phyloP scores from a whole-genome alignment of 208 protist species.

The Borovskyia barvae region DNA sequence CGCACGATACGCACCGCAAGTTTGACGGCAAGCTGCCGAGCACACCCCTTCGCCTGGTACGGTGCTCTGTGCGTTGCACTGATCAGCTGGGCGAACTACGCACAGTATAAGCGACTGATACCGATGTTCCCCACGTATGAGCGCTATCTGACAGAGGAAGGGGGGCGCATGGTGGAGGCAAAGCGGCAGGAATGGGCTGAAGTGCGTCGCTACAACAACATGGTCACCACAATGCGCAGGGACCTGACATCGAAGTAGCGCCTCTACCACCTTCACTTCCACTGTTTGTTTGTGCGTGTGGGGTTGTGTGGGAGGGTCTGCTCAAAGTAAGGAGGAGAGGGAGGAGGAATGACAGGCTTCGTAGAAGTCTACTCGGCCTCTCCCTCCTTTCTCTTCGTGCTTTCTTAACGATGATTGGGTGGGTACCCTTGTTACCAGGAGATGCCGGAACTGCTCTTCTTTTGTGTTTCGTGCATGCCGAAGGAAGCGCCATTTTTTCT shows the following conservation, averaged over 20 bases:
- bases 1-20: conserved; percentile 57
- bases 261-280: not conserved
- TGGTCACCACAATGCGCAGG: conserved; percentile 71
- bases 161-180: conserved; percentile 62
- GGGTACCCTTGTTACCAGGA: not conserved
- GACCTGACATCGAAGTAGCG: conserved; percentile 36
- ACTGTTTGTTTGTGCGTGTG: no score
- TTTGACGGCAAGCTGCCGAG: conserved; percentile 49
- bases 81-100: conserved; percentile 67
- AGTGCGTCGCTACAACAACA: conserved; percentile 75
- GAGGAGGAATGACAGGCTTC: no score
- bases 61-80: conserved; percentile 38
- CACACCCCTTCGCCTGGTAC: conserved; percentile 62
- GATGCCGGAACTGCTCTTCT: not conserved
- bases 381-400: not conserved
- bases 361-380: not conserved
- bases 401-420: not conserved
- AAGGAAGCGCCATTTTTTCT: not conserved
- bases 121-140: conserved; percentile 76
- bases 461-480: not conserved
- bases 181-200: conserved; percentile 79
- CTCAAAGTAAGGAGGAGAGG: no score
- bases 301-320: no score
- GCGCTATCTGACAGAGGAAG: conserved; percentile 50
- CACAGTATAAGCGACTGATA: conserved; percentile 65